Conservation (phyloP, 2,329 filamentous ascomycete genomes). For the Trichophyton equinum region DNA sequence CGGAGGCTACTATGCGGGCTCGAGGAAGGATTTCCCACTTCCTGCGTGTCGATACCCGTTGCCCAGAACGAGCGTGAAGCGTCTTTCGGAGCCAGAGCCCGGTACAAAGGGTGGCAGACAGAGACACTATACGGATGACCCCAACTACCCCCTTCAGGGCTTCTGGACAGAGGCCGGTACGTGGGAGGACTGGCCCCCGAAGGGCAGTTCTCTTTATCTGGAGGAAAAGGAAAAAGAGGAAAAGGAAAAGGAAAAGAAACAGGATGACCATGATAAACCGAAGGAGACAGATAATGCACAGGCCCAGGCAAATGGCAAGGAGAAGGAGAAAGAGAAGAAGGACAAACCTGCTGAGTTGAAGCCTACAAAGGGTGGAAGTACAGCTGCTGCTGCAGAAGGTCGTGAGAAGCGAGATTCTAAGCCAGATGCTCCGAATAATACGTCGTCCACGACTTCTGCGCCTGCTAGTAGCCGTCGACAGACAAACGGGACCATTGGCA, state of each 20-base stretch:
- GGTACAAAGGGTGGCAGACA: conserved; percentile 12
- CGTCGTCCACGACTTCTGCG: conserved; percentile 9
- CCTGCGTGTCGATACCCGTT: conserved; percentile 10
- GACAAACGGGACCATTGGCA: conserved; percentile 52
- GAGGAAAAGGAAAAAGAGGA: not conserved
- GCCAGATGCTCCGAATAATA: not conserved
- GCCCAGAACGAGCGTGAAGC: conserved; percentile 8
- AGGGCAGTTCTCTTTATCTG: conserved; percentile 20
- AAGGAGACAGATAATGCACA: no score
- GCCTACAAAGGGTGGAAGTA: not conserved
- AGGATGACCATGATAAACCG: not conserved
- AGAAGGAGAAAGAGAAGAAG: not conserved
- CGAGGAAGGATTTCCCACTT: conserved; percentile 11
- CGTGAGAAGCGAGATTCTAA: not conserved
- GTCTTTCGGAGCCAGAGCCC: conserved; percentile 9
- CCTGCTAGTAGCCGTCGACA: conserved; percentile 45
- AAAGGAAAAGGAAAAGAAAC: not conserved
- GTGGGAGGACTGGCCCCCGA: conserved; percentile 17
- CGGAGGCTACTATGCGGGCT: conserved; percentile 9
- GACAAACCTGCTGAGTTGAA: not conserved
- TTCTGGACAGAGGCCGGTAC: conserved; percentile 6
- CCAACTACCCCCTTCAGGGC: conserved; percentile 4
- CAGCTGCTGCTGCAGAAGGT: not conserved
- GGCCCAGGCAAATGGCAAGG: not conserved
- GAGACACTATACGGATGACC: conserved; percentile 11